Conservation (phyloP, 305 asterid species). For the Solanum hybrid region DNA sequence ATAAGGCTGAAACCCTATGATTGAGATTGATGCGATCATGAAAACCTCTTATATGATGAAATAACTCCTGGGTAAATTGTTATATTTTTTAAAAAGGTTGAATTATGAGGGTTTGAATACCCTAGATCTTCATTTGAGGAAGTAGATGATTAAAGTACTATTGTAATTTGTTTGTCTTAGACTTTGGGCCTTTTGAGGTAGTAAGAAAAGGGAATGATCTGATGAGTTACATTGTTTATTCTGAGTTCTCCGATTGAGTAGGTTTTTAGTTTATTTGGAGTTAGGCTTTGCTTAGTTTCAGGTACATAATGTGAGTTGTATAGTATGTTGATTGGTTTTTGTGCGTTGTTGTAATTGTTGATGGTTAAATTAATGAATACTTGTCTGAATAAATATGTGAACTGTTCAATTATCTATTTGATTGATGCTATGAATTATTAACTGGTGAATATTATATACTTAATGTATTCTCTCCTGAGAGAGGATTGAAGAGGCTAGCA, state of each 20-base stretch:
- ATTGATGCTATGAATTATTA: not conserved
- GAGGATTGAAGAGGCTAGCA: not conserved
- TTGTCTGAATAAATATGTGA: not conserved
- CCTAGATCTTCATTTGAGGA: not conserved
- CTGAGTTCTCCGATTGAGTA: not conserved
- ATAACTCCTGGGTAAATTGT: not conserved
- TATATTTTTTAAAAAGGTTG: not conserved
- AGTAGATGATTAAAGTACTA: not conserved
- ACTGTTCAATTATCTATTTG: not conserved
- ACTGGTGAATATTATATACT: not conserved
- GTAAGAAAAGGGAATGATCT: not conserved
- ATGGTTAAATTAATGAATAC: not conserved
- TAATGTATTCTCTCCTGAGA: not conserved
- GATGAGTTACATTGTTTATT: not conserved
- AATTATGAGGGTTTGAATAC: not conserved
- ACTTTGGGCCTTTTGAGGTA: not conserved
- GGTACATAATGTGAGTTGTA: not conserved
- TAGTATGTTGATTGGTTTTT: not conserved
- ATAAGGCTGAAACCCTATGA: not conserved
- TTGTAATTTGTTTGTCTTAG: not conserved
- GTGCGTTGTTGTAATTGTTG: not conserved
- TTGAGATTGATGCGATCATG: not conserved
- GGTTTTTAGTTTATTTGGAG: not conserved
- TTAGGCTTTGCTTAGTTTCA: not conserved
- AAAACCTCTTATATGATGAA: not conserved